Percentiles rank a stretch among this genome's conserved stretches.
Conservation (phyloP, 306 rosid species). For the Argentina anserina region DNA sequence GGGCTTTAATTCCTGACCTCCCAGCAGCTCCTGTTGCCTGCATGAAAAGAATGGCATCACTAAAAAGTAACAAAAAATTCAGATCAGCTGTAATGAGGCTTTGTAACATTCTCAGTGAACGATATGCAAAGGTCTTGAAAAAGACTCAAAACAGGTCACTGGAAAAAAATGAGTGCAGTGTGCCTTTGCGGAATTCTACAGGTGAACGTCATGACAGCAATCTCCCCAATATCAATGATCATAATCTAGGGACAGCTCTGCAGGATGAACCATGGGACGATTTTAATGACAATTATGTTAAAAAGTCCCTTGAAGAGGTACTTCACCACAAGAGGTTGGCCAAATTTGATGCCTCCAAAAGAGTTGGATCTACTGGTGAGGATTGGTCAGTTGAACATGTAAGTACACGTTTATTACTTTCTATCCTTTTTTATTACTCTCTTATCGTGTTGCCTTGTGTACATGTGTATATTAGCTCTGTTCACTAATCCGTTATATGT, state of each 20-base stretch:
- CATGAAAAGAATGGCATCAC: slow-evolving; percentile 62
- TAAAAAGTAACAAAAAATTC: slow-evolving; percentile 49
- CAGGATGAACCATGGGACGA: slow-evolving; percentile 76
- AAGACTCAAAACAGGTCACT: slow-evolving; percentile 37
- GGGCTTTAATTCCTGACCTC: slow-evolving; percentile 67
- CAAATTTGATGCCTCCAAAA: slow-evolving; percentile 52
- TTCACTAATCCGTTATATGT: slow-evolving; percentile 21
- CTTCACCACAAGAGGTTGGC: slow-evolving; percentile 65
- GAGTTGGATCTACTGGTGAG: slow-evolving; percentile 43
- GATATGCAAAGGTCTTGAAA: slow-evolving; percentile 58
- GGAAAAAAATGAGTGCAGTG: slow-evolving; percentile 42
- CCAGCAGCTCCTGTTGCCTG: slow-evolving; percentile 73
- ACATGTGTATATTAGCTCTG: not conserved
- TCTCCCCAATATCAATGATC: slow-evolving; percentile 23
- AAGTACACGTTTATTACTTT: too few relatives aligned
- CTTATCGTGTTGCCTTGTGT: not conserved
- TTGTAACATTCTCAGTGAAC: slow-evolving; percentile 70
- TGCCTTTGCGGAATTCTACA: slow-evolving; percentile 34
- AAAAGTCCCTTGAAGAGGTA: slow-evolving; percentile 68
- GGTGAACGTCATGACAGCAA: slow-evolving; percentile 27
- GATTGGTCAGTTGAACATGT: slow-evolving; percentile 54
- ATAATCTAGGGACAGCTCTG: slow-evolving; percentile 29
- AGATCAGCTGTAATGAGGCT: slow-evolving; percentile 77
- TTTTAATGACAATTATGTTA: slow-evolving; percentile 53
- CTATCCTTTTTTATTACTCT: not conserved